A percentile compares a stretch with the other conserved stretches of the same genome.
phyloP scores from a whole-genome alignment of 2,329 filamentous ascomycete genomes.

The Falciphora oryzae region DNA sequence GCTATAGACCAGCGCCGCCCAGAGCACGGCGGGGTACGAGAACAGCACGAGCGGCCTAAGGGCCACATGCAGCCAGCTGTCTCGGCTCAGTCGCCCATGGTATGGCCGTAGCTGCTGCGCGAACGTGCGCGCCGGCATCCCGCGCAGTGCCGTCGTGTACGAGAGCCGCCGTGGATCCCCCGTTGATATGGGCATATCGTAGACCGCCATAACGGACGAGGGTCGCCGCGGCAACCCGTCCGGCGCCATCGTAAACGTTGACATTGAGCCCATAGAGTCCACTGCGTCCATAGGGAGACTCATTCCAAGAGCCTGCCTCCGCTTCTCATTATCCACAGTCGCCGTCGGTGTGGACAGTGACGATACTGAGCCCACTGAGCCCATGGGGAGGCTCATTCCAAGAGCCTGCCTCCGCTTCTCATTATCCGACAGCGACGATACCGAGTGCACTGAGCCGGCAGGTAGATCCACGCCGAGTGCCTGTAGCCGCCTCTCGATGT shows the following conservation, averaged over 20 bases:
- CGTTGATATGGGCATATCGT: neutral
- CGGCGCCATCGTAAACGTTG: neutral
- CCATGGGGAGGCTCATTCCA: neutral
- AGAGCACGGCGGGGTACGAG: conserved; percentile 81
- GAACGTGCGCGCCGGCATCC: conserved; percentile 65
- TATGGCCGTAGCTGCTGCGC: conserved; percentile 67
- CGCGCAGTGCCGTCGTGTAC: conserved; percentile 68
- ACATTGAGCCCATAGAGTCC: neutral
- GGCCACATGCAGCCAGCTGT: conserved; percentile 75
- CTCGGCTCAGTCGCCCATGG: conserved; percentile 70
- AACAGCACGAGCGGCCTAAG: conserved; percentile 79
- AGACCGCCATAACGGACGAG: neutral
- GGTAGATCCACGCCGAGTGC: too few species aligned
- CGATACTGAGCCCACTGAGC: too few species aligned
- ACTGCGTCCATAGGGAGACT: neutral
- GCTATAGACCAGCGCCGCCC: conserved; percentile 79
- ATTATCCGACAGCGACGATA: neutral
- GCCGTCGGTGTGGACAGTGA: too few species aligned
- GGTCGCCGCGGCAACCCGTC: neutral
- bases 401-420: neutral
- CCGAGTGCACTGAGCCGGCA: neutral
- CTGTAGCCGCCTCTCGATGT: neutral
- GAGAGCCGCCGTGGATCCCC: conserved; percentile 10
- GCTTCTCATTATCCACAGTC: too few species aligned
- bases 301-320: too few species aligned